Percentiles rank a stretch among this genome's conserved stretches.
These are phyloP conservation scores for Maudiozyma humilis DNA, from an alignment of 1,139 yeast genomes.

Conservation along the genomic window DNA sequence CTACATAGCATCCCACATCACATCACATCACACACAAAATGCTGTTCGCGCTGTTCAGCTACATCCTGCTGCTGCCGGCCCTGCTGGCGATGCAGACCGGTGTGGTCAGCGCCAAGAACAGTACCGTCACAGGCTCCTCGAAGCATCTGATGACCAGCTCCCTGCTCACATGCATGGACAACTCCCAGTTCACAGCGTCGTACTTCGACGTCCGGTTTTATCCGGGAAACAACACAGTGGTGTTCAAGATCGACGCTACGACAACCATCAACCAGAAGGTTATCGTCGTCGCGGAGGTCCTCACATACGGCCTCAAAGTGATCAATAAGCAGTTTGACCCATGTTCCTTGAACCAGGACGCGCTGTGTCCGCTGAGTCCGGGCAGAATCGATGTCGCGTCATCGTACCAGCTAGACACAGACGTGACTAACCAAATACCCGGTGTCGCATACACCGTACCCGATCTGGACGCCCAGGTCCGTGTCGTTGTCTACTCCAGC, in stretches of 20 bases:
- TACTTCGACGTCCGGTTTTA: conserved; percentile 66
- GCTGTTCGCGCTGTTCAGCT: background rate
- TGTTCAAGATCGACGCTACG: conserved; percentile 65
- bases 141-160: conserved; percentile 45
- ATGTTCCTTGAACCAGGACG: conserved; percentile 51
- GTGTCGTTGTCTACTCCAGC: conserved; percentile 54
- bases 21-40: background rate
- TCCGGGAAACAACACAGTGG: conserved; percentile 56
- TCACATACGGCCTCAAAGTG: conserved; percentile 78
- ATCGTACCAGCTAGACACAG: conserved; percentile 37
- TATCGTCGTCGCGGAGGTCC: conserved; percentile 55
- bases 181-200: conserved; percentile 84
- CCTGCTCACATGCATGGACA: conserved; percentile 86
- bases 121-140: conserved; percentile 7
- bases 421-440: conserved; percentile 53
- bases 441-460: conserved; percentile 84
- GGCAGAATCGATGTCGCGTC: conserved; percentile 74
- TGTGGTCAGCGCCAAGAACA: background rate
- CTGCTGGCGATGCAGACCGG: background rate
- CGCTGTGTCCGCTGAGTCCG: conserved; percentile 74
- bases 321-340: conserved; percentile 49
- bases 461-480: conserved; percentile 85
- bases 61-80: background rate
- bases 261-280: conserved; percentile 73
- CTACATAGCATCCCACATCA: background rate